phyloP scores from a whole-genome alignment of 331 rosid species.

The Rosa hybrid region DNA sequence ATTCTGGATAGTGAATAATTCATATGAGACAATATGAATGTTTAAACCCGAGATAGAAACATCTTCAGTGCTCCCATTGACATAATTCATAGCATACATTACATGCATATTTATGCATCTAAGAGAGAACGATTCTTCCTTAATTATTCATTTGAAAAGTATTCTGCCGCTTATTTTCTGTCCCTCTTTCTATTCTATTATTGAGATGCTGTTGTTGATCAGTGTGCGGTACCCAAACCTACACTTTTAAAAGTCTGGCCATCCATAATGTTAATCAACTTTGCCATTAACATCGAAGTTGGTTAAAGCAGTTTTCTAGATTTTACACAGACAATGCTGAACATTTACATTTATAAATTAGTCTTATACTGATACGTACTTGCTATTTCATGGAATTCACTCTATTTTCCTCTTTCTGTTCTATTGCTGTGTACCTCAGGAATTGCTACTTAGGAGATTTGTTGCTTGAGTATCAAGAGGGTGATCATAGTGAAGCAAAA shows the following conservation, averaged over 20 bases:
- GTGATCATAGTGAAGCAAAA: slow-evolving; percentile 53
- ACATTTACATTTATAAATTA: neutral
- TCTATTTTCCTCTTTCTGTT: neutral
- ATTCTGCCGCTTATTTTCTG: neutral
- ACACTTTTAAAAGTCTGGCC: too few species aligned
- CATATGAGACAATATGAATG: neutral
- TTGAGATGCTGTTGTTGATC: neutral
- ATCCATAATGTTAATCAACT: neutral
- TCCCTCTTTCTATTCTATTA: neutral
- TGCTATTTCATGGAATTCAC: neutral
- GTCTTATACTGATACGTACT: neutral
- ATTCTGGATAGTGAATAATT: neutral
- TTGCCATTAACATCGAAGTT: neutral
- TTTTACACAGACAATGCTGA: neutral
- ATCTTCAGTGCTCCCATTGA: neutral
- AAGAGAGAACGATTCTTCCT: neutral
- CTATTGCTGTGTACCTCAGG: slow-evolving; percentile 49
- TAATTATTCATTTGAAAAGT: neutral
- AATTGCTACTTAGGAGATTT: slow-evolving; percentile 84
- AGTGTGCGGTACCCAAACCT: neutral
- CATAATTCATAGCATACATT: neutral
- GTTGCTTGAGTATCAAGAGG: slow-evolving; percentile 52
- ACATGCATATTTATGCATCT: neutral
- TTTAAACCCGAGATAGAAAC: neutral
- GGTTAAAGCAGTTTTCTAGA: neutral